A percentile compares a stretch with the other conserved stretches of the same genome.
phyloP scores from a whole-genome alignment of 2,329 filamentous ascomycete species.

The Apiospora rasikravindrae region DNA sequence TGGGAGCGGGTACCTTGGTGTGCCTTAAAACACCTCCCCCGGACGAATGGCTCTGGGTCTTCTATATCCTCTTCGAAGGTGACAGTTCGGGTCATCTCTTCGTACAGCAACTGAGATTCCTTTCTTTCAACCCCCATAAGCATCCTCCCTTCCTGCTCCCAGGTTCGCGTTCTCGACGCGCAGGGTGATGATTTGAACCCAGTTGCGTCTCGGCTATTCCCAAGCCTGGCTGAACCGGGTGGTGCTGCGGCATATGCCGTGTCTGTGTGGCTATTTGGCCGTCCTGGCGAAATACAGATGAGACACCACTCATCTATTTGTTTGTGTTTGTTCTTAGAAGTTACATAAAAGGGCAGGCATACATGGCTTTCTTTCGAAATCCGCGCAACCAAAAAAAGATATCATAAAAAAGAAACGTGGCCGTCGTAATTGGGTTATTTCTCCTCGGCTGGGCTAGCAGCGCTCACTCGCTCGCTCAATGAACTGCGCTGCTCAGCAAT shows the following conservation, averaged over 20 bases:
- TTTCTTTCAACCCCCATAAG: not conserved
- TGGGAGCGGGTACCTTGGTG: not conserved
- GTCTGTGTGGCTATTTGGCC: not conserved
- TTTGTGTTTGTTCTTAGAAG: not conserved
- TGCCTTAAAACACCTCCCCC: no score
- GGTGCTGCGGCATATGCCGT: not conserved
- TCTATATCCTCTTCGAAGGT: not conserved
- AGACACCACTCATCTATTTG: not conserved
- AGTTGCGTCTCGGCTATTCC: not conserved
- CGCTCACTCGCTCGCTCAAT: not conserved
- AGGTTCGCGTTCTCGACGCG: not conserved
- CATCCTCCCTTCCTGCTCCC: not conserved
- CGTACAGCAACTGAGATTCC: not conserved
- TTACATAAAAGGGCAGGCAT: not conserved
- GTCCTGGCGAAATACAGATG: not conserved
- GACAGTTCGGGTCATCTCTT: not conserved
- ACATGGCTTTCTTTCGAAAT: not conserved
- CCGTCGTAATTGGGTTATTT: conserved; percentile 9
- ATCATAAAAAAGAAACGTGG: not conserved
- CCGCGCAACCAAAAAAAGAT: not conserved
- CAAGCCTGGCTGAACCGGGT: not conserved
- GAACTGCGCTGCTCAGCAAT: not conserved
- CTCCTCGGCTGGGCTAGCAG: conserved; percentile 3
- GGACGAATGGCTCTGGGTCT: not conserved
- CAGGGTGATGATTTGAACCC: not conserved